These are phyloP conservation scores for Fusarium neocosmosporiellum DNA, from an alignment of 2,329 filamentous ascomycete genomes.

Conservation along the genomic window DNA sequence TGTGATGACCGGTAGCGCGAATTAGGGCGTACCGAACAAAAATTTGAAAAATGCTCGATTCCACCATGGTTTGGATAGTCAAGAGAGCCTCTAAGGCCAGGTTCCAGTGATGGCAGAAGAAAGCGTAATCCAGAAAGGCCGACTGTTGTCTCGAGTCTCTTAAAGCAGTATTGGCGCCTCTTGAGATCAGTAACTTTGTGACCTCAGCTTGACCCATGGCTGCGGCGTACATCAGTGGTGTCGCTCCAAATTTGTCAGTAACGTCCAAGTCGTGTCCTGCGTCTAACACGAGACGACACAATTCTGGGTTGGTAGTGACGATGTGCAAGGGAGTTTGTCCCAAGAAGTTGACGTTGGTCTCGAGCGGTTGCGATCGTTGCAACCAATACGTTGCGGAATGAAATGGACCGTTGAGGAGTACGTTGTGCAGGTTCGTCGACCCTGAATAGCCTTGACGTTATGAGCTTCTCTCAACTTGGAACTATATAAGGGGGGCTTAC, in stretches of 20 bases:
- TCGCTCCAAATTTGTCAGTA: not conserved
- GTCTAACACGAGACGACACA: not conserved
- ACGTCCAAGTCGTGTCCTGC: not conserved
- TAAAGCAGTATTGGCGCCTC: not conserved
- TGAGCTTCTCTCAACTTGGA: not conserved
- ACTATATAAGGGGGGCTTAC: not conserved
- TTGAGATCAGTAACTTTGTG: not conserved
- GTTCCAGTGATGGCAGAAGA: not conserved
- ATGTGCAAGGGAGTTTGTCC: not conserved
- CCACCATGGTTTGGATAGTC: not conserved
- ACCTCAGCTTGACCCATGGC: not conserved
- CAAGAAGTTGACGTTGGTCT: not conserved
- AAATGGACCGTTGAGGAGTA: not conserved
- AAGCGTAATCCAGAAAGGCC: not conserved
- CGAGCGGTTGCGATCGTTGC: not conserved
- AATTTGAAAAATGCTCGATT: not conserved
- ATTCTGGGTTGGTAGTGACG: not conserved
- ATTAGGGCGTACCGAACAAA: not conserved
- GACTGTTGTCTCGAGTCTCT: fast-evolving
- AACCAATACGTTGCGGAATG: not conserved
- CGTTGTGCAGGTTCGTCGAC: not conserved
- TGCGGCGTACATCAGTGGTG: not conserved
- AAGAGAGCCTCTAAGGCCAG: not conserved
- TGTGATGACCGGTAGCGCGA: fast-evolving
- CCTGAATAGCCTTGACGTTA: not conserved